phyloP scores from a whole-genome alignment of 495 filamentous ascomycete genomes.

The Aspergillus nidulans region DNA sequence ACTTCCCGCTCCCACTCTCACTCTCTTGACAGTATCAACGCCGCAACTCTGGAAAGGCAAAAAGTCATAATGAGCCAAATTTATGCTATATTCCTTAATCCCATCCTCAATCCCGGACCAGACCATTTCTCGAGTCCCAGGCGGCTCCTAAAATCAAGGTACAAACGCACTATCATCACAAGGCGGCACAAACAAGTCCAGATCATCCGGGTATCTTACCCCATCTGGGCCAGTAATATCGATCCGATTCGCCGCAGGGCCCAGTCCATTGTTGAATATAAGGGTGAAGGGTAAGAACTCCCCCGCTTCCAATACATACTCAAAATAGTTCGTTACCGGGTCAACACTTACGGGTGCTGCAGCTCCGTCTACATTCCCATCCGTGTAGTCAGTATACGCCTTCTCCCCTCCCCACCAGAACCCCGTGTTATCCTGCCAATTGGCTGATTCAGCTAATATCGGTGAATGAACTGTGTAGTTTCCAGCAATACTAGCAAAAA shows the following conservation, averaged over 20 bases:
- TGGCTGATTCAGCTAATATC: not conserved
- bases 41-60: too few relatives aligned
- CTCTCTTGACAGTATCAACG: too few relatives aligned
- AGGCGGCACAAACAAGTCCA: conserved; percentile 9
- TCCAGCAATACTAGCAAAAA: not conserved
- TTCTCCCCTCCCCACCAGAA: conserved; percentile 6
- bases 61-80: too few relatives aligned
- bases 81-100: too few relatives aligned
- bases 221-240: not conserved
- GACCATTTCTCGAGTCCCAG: too few relatives aligned
- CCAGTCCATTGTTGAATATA: conserved; percentile 7
- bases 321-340: not conserved
- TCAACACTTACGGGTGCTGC: not conserved
- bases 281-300: conserved; percentile 7
- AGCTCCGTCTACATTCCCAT: conserved; percentile 5
- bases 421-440: conserved; percentile 4
- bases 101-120: too few relatives aligned
- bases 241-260: conserved; percentile 1
- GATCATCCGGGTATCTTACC: not conserved
- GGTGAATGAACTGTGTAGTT: not conserved
- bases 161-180: conserved; percentile 10
- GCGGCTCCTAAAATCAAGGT: too few relatives aligned
- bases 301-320: not conserved
- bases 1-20: too few relatives aligned
- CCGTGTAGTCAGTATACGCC: not conserved